Percentiles rank a stretch among this genome's conserved stretches.
phyloP scores from a whole-genome alignment of 2,329 filamentous ascomycete species.

The Penicillium sclerotigenum region DNA sequence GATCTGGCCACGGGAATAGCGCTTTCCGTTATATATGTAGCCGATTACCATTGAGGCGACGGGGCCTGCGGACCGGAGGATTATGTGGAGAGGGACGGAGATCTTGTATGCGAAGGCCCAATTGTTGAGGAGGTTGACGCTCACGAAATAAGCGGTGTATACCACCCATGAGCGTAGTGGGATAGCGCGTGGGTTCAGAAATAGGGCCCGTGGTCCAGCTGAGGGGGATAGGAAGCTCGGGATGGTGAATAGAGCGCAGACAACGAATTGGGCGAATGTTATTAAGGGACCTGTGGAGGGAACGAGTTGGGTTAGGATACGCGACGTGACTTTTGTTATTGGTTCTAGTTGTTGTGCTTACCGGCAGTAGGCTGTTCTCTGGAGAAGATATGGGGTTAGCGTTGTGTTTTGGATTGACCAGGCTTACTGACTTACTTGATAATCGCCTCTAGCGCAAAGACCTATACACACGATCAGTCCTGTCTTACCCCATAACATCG shows the following conservation, averaged over 20 bases:
- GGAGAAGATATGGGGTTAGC: slow-evolving; percentile 12
- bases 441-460: slow-evolving; percentile 94
- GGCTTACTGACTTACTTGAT: slow-evolving; percentile 67
- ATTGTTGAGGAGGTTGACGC: slow-evolving; percentile 94
- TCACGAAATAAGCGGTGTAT: slow-evolving; percentile 87
- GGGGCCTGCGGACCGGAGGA: slow-evolving; percentile 88
- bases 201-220: slow-evolving; percentile 61
- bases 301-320: not conserved
- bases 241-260: slow-evolving; percentile 75
- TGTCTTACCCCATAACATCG: not conserved
- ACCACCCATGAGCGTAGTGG: slow-evolving; percentile 80
- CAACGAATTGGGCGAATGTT: slow-evolving; percentile 84
- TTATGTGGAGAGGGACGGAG: slow-evolving; percentile 94
- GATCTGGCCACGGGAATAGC: slow-evolving; percentile 76
- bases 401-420: not conserved
- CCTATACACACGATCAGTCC: slow-evolving; percentile 50
- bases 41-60: slow-evolving; percentile 95
- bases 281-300: slow-evolving; percentile 65
- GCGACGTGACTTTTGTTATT: not conserved
- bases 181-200: slow-evolving; percentile 72
- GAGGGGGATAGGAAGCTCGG: slow-evolving; percentile 69
- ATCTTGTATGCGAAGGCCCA: slow-evolving; percentile 97
- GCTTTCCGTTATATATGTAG: slow-evolving; percentile 72
- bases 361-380: slow-evolving; percentile 83
- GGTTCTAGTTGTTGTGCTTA: slow-evolving; percentile 37